phyloP scores from a whole-genome alignment of 164 flowering plant species.

The Annona squamosa region DNA sequence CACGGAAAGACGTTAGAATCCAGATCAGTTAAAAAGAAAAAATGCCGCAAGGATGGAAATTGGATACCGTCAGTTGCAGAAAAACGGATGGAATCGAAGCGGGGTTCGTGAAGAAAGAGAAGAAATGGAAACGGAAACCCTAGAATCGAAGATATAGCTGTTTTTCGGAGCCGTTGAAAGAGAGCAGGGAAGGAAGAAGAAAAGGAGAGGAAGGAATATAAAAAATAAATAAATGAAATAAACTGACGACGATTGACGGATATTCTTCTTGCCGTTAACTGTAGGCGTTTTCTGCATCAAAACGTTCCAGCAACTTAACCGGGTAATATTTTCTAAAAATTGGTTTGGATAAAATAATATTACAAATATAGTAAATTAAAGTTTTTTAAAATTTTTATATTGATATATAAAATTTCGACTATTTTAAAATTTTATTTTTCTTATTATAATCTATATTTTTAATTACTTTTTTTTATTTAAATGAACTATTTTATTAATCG shows the following conservation, averaged over 20 bases:
- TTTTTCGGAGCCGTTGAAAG: slow-evolving; percentile 55
- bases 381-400: not conserved
- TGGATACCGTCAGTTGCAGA: slow-evolving; percentile 18
- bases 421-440: too few species aligned
- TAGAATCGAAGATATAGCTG: slow-evolving; percentile 11
- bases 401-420: too few species aligned
- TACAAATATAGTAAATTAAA: not conserved
- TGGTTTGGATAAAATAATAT: not conserved
- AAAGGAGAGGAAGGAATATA: slow-evolving; percentile 16
- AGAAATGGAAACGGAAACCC: slow-evolving; percentile 11
- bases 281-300: not conserved
- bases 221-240: slow-evolving; percentile 14
- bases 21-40: slow-evolving; percentile 3
- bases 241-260: slow-evolving; percentile 33
- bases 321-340: not conserved
- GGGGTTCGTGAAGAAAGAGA: slow-evolving; percentile 21
- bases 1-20: not conserved
- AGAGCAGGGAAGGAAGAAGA: slow-evolving; percentile 15
- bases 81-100: slow-evolving; percentile 38
- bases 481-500: not conserved
- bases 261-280: slow-evolving; percentile 34
- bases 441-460: too few species aligned
- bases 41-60: not conserved
- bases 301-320: not conserved
- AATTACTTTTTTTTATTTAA: too few species aligned